Evolutionary conservation across 2,329 filamentous ascomycete genomes (phyloP).

Genomic region (Seiridium cupressi): DNA sequence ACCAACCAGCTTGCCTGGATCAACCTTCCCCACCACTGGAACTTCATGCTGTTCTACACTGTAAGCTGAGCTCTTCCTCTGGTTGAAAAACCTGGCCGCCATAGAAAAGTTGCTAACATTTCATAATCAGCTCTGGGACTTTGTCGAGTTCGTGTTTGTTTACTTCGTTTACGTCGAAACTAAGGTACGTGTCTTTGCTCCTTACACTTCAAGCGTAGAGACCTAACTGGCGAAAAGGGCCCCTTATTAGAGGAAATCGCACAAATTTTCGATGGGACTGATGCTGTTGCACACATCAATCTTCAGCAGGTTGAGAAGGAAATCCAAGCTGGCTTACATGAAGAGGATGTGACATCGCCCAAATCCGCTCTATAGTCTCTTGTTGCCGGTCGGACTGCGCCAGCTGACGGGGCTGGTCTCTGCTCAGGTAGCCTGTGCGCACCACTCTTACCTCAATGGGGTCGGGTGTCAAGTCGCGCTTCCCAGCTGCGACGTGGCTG

Average conservation of each 20-base stretch:
- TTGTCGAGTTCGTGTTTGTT: conserved; percentile 58
- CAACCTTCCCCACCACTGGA: conserved; percentile 57
- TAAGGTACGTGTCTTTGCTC: conserved; percentile 30
- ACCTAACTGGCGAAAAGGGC: conserved; percentile 33
- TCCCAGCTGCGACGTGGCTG: too few species aligned
- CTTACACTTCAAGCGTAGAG: neutral
- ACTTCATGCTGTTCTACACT: conserved; percentile 66
- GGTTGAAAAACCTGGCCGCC: too few species aligned
- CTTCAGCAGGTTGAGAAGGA: conserved; percentile 56
- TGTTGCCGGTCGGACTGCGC: too few species aligned
- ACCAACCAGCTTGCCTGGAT: conserved; percentile 65
- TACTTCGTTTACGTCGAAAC: conserved; percentile 70
- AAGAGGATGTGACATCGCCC: conserved; percentile 28
- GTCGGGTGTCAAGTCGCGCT: too few species aligned
- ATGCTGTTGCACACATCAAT: conserved; percentile 50
- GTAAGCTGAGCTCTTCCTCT: conserved; percentile 28
- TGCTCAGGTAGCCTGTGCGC: too few species aligned
- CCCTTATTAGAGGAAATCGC: conserved; percentile 70
- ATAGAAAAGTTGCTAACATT: too few species aligned
- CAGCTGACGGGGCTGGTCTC: too few species aligned
- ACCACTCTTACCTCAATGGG: too few species aligned
- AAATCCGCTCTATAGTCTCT: conserved; percentile 6
- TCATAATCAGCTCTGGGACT: conserved; percentile 49
- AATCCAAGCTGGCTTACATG: conserved; percentile 33
- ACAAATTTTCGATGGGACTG: conserved; percentile 67